Conservation (phyloP, 352 stramenopile species). For the Pythium myriotylum region DNA sequence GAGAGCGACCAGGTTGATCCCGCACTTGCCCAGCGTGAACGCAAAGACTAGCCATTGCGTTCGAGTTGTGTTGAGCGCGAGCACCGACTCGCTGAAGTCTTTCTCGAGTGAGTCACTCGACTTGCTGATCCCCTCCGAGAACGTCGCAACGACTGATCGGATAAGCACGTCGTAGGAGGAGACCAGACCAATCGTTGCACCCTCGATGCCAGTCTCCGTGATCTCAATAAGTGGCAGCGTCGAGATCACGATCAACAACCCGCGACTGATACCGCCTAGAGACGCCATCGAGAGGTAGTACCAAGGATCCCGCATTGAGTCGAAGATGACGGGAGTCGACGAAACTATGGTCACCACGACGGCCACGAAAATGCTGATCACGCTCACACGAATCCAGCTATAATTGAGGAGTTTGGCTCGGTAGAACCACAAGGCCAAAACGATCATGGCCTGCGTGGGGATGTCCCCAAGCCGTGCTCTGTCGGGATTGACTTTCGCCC, state of each 20-base stretch:
- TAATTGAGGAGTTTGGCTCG: constrained; percentile 69
- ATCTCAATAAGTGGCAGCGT: constrained; percentile 72
- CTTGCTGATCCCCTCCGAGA: constrained; percentile 58
- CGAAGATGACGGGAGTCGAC: constrained; percentile 53
- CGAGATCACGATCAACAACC: constrained; percentile 49
- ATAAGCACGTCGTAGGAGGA: constrained; percentile 67
- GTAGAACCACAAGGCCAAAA: constrained; percentile 53
- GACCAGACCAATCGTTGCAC: constrained; percentile 63
- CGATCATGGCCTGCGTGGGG: constrained; percentile 44
- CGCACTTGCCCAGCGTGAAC: constrained; percentile 27
- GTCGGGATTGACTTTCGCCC: constrained; percentile 46
- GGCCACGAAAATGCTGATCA: constrained; percentile 43
- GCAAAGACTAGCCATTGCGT: constrained; percentile 22
- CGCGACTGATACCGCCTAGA: constrained; percentile 43
- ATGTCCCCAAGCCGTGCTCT: constrained; percentile 45
- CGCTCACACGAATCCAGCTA: constrained; percentile 66
- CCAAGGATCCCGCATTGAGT: constrained; percentile 43
- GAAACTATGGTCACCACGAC: constrained; percentile 39
- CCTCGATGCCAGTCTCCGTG: constrained; percentile 73
- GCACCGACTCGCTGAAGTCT: constrained; percentile 36
- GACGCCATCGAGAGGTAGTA: constrained; percentile 52
- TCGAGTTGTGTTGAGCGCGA: constrained; percentile 10
- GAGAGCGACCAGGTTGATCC: constrained; percentile 29
- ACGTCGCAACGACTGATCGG: constrained; percentile 56
- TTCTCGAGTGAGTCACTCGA: constrained; percentile 41